A percentile compares a stretch with the other conserved stretches of the same genome.
Evolutionary conservation across 2,329 filamentous ascomycete genomes (phyloP).

Genomic region (Aspergillus neoniger): DNA sequence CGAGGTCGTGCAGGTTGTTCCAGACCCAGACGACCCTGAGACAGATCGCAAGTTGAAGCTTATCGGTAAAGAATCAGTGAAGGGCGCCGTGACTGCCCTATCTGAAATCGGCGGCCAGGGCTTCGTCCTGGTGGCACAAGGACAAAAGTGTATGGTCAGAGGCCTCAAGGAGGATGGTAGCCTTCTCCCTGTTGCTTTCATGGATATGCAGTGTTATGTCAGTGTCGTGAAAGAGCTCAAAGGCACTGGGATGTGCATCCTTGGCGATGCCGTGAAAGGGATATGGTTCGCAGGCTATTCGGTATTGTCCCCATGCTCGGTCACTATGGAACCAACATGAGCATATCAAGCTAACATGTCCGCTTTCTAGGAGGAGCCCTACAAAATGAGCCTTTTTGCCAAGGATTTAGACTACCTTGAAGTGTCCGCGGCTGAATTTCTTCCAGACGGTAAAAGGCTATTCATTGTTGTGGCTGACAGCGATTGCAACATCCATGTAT

Average conservation of each 20-base stretch:
- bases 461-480: conserved; percentile 81
- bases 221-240: conserved; percentile 80
- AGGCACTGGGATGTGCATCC: conserved; percentile 79
- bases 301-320: conserved; percentile 39
- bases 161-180: conserved; percentile 94
- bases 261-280: conserved; percentile 89
- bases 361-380: conserved; percentile 75
- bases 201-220: conserved; percentile 96
- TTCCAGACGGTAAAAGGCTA: conserved; percentile 81
- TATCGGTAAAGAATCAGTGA: conserved; percentile 85
- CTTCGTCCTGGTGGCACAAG: conserved; percentile 85
- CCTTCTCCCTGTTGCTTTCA: conserved; percentile 89
- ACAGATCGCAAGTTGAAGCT: conserved; percentile 84
- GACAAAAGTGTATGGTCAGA: conserved; percentile 95
- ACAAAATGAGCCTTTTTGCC: conserved; percentile 89
- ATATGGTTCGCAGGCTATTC: conserved; percentile 96
- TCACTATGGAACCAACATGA: neutral
- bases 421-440: conserved; percentile 78
- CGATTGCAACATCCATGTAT: conserved; percentile 80
- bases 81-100: conserved; percentile 85
- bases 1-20: conserved; percentile 88
- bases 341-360: conserved; percentile 5
- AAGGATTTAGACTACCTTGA: conserved; percentile 80
- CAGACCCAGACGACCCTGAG: conserved; percentile 80
- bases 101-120: conserved; percentile 84